These are phyloP conservation scores for Talaromyces sp. DNA, from an alignment of 2,329 filamentous ascomycete species.

Conservation along the genomic window DNA sequence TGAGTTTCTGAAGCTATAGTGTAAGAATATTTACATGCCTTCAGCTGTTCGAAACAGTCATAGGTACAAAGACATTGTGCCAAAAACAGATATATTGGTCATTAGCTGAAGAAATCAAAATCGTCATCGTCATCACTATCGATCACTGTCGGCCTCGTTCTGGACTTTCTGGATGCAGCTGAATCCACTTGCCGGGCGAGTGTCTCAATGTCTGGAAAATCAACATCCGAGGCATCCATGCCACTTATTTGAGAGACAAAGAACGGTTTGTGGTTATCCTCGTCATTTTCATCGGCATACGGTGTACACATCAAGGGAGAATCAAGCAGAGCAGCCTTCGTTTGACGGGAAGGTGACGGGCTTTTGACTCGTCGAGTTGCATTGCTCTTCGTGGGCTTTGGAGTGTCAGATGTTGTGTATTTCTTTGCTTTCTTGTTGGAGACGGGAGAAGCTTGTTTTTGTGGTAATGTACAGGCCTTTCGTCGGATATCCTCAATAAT, in stretches of 20 bases:
- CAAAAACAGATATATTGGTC: not conserved
- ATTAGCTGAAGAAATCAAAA: constrained; percentile 20
- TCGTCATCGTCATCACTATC: constrained; percentile 33
- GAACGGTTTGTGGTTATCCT: constrained; percentile 21
- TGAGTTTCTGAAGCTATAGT: not conserved
- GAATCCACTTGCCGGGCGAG: constrained; percentile 23
- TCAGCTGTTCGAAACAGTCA: not conserved
- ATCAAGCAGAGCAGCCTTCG: not conserved
- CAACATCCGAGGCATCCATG: constrained; percentile 28
- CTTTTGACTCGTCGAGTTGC: not conserved
- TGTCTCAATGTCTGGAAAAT: constrained; percentile 31
- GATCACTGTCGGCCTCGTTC: constrained; percentile 23
- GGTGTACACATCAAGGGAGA: constrained; percentile 25
- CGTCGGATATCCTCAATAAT: constrained; percentile 28
- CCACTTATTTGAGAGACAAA: constrained; percentile 26
- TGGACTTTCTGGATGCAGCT: constrained; percentile 17
- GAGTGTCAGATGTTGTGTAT: not conserved
- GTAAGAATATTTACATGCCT: not conserved
- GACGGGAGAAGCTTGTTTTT: not conserved
- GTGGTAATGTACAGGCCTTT: constrained; percentile 19
- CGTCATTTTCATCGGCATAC: constrained; percentile 2
- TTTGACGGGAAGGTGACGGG: not conserved
- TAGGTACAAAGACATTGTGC: not conserved
- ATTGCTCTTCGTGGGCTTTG: not conserved
- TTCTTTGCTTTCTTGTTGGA: not conserved